Conservation (phyloP, 495 filamentous ascomycete genomes). For the Lasiosphaeriaceae sp. region DNA sequence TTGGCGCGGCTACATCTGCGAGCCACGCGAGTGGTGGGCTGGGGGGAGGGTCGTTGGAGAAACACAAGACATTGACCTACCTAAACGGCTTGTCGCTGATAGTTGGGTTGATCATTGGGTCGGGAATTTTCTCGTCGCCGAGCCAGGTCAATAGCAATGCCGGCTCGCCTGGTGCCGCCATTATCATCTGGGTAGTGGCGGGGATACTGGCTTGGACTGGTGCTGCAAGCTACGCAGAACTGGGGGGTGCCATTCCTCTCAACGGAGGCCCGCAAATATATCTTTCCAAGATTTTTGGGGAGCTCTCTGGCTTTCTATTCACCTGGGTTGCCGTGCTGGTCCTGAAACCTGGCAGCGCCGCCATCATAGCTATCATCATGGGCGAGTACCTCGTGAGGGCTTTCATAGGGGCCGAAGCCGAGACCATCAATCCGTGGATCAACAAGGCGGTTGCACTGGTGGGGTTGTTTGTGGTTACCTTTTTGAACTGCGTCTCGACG, state of each 20-base stretch:
- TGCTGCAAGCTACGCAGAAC: slow-evolving; percentile 90
- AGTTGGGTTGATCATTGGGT: slow-evolving; percentile 92
- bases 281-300: slow-evolving; percentile 91
- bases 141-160: slow-evolving; percentile 91
- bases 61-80: slow-evolving; percentile 92
- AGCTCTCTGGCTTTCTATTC: slow-evolving; percentile 86
- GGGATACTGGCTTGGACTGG: slow-evolving; percentile 94
- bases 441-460: slow-evolving; percentile 83
- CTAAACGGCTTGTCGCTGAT: slow-evolving; percentile 88
- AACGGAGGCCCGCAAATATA: slow-evolving; percentile 95
- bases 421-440: slow-evolving; percentile 74
- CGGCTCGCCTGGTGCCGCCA: slow-evolving; percentile 84
- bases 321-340: slow-evolving; percentile 95
- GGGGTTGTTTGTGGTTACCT: slow-evolving; percentile 70
- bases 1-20: slow-evolving; percentile 64
- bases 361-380: slow-evolving; percentile 96
- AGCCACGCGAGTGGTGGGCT: slow-evolving; percentile 42
- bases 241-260: slow-evolving; percentile 91
- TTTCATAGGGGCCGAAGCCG: slow-evolving; percentile 73
- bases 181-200: slow-evolving; percentile 87
- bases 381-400: slow-evolving; percentile 93
- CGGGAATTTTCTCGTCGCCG: slow-evolving; percentile 92
- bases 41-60: slow-evolving; percentile 68
- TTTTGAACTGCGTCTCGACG: slow-evolving; percentile 87
- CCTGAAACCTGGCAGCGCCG: slow-evolving; percentile 85